phyloP scores from a whole-genome alignment of 73 alveolate species.

The Stentor coeruleus region DNA sequence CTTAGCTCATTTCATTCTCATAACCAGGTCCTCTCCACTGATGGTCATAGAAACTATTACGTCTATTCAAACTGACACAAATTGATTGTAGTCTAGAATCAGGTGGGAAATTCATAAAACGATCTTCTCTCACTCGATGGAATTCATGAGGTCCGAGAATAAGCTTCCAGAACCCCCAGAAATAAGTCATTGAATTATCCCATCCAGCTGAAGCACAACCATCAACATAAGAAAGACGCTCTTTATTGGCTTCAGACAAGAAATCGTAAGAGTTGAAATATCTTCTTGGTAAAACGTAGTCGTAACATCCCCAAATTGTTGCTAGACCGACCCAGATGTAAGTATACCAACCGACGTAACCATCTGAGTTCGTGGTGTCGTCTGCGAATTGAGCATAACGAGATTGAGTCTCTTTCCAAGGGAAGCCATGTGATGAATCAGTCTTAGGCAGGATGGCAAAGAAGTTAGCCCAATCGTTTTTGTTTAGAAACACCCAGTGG shows the following conservation, averaged over 20 bases:
- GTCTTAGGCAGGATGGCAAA: constrained; percentile 4
- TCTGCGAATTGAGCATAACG: not conserved
- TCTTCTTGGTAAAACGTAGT: not conserved
- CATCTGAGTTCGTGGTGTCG: constrained; percentile 20
- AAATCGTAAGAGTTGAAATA: constrained; percentile 1
- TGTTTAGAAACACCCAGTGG: constrained; percentile 9
- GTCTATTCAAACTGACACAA: not conserved
- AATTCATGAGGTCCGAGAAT: not conserved
- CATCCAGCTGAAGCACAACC: not conserved
- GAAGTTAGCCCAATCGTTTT: not conserved
- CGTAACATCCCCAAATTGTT: not conserved
- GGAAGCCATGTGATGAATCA: constrained; percentile 19
- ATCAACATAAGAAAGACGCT: not conserved
- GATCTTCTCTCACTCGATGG: not conserved
- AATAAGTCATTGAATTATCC: not conserved
- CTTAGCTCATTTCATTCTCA: not conserved
- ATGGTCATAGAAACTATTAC: not conserved
- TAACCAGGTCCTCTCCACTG: not conserved
- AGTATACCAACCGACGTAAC: constrained; percentile 11
- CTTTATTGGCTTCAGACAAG: not conserved
- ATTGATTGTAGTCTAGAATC: not conserved
- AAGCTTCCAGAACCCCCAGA: not conserved
- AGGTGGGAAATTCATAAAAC: not conserved
- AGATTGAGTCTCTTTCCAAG: constrained; percentile 7
- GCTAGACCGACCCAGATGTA: not conserved